Evolutionary conservation across 345 rosid genomes (phyloP), one percentile per base, ranked within the genome.

Genomic region (Bruguiera sexangula): DNA sequence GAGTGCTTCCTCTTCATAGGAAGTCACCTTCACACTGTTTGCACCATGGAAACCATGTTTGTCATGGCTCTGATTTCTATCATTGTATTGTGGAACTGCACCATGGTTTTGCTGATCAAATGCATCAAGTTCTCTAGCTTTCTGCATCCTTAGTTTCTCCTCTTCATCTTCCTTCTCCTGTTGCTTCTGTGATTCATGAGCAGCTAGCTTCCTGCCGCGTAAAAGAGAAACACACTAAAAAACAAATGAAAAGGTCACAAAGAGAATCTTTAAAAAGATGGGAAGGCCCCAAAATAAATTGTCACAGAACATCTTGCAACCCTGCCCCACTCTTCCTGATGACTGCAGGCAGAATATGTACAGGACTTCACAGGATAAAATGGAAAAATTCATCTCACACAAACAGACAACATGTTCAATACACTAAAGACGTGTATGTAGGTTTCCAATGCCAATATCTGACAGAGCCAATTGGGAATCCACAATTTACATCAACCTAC

Each of bases 31-130:
- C 79, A 95, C 99, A 72, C 98, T 90, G 70, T 95, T 90, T 29
- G 99, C 99, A 29, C 98, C 98, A 36, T 95, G 98, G 76, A 92
- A 95, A 57, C 93, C 94, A 70, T 73, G 88, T 80, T 89, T 95
- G 81, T 88, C 99, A 55, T 73, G 86, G 74, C 65, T 82, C 15
- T 83, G 85, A 82, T 75, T 87, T 80, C 80, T 85, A 55, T 87
- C 98, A 68, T 54, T 90, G 74, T 90, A 87, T 39, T 91, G 91
- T 21, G 98, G 98, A 62, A 95, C 82, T 3, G 97, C 99, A 63
- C 96, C 92, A 29, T 92, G 98, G 69, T 92, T 95, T 81, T 95
- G 98, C 77, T 95, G 98, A 85, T 92, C 96, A 69, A 95, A 92
- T 26, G 96, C 99, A 37, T 90, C 96, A 0, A 92, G 91, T 77